Percentiles rank a stretch among this genome's conserved stretches.
Evolutionary conservation across 2,329 filamentous ascomycete genomes (phyloP).

Genomic region (Aspergillus awamori): DNA sequence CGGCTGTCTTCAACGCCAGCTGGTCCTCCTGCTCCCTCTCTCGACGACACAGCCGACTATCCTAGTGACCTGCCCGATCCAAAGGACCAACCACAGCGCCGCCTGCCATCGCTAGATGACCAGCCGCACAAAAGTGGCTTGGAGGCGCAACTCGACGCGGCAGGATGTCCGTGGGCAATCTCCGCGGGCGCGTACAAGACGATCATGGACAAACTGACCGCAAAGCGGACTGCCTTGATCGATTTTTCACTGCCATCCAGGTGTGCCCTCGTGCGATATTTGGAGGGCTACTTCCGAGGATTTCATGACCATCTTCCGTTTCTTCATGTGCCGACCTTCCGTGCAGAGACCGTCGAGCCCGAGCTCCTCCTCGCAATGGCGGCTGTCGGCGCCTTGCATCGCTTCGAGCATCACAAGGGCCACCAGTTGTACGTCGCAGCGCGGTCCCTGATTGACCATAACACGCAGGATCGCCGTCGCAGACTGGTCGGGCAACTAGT

Average conservation of each 20-base stretch:
- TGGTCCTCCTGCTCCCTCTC: not conserved
- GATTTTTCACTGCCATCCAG: constrained; percentile 57
- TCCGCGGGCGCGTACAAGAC: not conserved
- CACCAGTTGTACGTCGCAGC: constrained; percentile 12
- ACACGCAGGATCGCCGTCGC: not conserved
- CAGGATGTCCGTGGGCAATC: not conserved
- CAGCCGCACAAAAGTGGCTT: not conserved
- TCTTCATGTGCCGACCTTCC: constrained; percentile 66
- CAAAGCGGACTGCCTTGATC: not conserved
- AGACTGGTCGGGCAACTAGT: not conserved
- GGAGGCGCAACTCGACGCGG: not conserved
- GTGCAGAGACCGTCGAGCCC: constrained; percentile 59
- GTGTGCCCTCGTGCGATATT: constrained; percentile 65
- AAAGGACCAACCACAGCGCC: not conserved
- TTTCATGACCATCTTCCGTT: constrained; percentile 63
- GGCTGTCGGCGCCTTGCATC: constrained; percentile 54
- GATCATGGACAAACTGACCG: not conserved
- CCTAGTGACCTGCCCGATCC: not conserved
- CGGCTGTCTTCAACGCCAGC: not conserved
- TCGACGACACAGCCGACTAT: not conserved
- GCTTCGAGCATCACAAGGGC: constrained; percentile 43
- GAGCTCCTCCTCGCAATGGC: constrained; percentile 69
- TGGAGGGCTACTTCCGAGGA: constrained; percentile 68
- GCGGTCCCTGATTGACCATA: not conserved
- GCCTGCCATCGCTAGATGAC: not conserved